Evolutionary conservation across 2,329 filamentous ascomycete species (phyloP).

Genomic region (Teratosphaeria gauchensis): DNA sequence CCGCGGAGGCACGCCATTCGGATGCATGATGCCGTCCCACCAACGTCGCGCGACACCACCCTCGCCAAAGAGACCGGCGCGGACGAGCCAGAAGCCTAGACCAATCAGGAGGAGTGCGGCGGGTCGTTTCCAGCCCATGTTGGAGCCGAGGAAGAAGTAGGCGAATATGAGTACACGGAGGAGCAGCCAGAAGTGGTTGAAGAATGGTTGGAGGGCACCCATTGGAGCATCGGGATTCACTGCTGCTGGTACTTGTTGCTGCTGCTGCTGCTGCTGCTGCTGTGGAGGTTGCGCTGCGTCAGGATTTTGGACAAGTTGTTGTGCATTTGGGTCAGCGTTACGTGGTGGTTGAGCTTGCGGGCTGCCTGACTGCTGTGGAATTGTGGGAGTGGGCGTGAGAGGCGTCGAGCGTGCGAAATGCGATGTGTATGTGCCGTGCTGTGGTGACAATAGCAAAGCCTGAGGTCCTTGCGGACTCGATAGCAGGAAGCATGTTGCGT

Average conservation of each 20-base stretch:
- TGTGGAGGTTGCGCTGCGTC: background rate
- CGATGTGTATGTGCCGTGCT: slow-evolving; percentile 19
- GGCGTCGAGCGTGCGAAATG: background rate
- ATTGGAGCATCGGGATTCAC: slow-evolving; percentile 2
- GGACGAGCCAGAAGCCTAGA: slow-evolving; percentile 31
- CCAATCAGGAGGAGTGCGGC: slow-evolving; percentile 32
- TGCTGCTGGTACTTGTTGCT: slow-evolving; percentile 1
- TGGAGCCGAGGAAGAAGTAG: slow-evolving; percentile 46
- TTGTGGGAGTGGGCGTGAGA: background rate
- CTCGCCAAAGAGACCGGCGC: slow-evolving; percentile 33
- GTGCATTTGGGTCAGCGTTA: background rate
- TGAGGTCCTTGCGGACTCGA: slow-evolving; percentile 37
- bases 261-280: slow-evolving; percentile 8
- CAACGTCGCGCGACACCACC: slow-evolving; percentile 30
- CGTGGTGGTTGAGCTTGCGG: background rate
- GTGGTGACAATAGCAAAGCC: slow-evolving; percentile 34
- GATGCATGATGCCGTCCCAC: slow-evolving; percentile 35
- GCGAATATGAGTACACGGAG: slow-evolving; percentile 49
- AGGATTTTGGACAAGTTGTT: background rate
- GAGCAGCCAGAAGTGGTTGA: slow-evolving; percentile 46
- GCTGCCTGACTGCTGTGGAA: background rate
- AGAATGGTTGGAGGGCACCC: slow-evolving; percentile 22
- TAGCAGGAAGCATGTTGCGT: slow-evolving; percentile 32
- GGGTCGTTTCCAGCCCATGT: slow-evolving; percentile 34
- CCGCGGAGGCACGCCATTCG: slow-evolving; percentile 7